A percentile compares a stretch with the other conserved stretches of the same genome.
These are phyloP conservation scores for Copromyces sp. DNA, from an alignment of 495 filamentous ascomycete species.

Conservation along the genomic window DNA sequence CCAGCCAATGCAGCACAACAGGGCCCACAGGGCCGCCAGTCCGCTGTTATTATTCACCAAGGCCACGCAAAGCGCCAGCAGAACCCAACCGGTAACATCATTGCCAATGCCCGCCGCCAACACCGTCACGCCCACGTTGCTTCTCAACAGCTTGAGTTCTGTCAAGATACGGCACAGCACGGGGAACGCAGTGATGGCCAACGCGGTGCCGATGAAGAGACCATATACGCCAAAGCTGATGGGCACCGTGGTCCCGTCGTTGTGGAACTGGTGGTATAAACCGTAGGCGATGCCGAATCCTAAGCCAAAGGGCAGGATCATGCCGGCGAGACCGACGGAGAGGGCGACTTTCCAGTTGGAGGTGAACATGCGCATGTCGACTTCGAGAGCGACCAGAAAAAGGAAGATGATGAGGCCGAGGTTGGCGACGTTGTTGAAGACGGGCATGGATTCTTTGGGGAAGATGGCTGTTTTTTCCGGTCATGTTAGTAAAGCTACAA, in stretches of 20 bases:
- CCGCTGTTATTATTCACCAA: constrained; percentile 83
- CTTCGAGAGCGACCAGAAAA: constrained; percentile 87
- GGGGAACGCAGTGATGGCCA: constrained; percentile 94
- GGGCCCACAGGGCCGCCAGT: constrained; percentile 75
- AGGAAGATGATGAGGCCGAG: constrained; percentile 84
- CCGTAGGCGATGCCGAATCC: constrained; percentile 75
- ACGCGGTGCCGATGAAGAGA: constrained; percentile 88
- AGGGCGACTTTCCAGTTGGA: constrained; percentile 80
- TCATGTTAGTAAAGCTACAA: constrained; percentile 52
- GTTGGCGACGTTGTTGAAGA: constrained; percentile 75
- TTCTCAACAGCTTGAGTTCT: constrained; percentile 79
- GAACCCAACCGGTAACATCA: constrained; percentile 83
- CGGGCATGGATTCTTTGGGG: constrained; percentile 60
- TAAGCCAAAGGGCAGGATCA: constrained; percentile 66
- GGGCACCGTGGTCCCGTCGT: constrained; percentile 47
- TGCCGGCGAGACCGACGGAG: constrained; percentile 74
- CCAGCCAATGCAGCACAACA: constrained; percentile 68
- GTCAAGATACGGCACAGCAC: constrained; percentile 91
- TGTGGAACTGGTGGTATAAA: constrained; percentile 66
- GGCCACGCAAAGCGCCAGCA: constrained; percentile 88
- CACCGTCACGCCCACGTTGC: constrained; percentile 80
- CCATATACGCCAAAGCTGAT: constrained; percentile 76
- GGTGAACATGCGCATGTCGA: constrained; percentile 74
- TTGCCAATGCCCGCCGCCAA: constrained; percentile 93
- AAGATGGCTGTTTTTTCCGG: constrained; percentile 53